A percentile compares a stretch with the other conserved stretches of the same genome.
Evolutionary conservation across 805 yeast genomes (phyloP).

Genomic region (Ogataea ganodermae): DNA sequence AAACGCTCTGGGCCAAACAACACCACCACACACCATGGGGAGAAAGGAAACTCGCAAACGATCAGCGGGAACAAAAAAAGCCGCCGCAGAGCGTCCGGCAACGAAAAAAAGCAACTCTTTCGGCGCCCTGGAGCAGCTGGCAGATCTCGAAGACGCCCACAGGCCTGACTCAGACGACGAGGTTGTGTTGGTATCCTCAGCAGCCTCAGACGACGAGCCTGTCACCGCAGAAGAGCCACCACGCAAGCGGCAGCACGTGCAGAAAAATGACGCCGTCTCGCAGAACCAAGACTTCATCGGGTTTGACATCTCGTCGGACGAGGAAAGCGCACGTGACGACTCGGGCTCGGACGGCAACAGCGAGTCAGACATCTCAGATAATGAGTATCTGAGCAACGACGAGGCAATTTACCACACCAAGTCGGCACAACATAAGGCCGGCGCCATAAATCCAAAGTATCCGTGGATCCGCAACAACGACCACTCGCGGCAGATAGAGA

Average conservation of each 20-base stretch:
- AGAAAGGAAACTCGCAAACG: slow-evolving; percentile 2
- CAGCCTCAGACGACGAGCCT: slow-evolving; percentile 10
- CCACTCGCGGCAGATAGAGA: slow-evolving; percentile 72
- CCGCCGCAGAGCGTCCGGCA: neutral
- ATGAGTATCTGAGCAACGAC: slow-evolving; percentile 49
- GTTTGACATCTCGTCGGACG: slow-evolving; percentile 51
- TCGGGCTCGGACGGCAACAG: slow-evolving; percentile 39
- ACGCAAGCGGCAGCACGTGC: slow-evolving; percentile 12
- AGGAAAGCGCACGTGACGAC: slow-evolving; percentile 34
- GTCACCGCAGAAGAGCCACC: slow-evolving; percentile 15
- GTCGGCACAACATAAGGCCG: slow-evolving; percentile 28
- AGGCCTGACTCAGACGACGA: neutral
- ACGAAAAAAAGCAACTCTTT: slow-evolving; percentile 1
- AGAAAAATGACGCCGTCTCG: slow-evolving; percentile 39
- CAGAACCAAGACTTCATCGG: slow-evolving; percentile 56
- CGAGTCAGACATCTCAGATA: slow-evolving; percentile 29
- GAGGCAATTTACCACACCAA: slow-evolving; percentile 35
- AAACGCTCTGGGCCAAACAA: neutral
- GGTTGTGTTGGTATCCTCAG: slow-evolving; percentile 1
- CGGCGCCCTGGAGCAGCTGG: slow-evolving; percentile 2
- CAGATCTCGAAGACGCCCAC: neutral
- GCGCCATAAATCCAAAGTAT: slow-evolving; percentile 38
- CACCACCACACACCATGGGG: neutral
- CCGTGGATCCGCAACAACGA: slow-evolving; percentile 85
- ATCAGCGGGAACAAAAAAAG: neutral